Base-by-base conservation (phyloP, 768 basidiomycete genomes). In the Tephrocybe sp. region DNA sequence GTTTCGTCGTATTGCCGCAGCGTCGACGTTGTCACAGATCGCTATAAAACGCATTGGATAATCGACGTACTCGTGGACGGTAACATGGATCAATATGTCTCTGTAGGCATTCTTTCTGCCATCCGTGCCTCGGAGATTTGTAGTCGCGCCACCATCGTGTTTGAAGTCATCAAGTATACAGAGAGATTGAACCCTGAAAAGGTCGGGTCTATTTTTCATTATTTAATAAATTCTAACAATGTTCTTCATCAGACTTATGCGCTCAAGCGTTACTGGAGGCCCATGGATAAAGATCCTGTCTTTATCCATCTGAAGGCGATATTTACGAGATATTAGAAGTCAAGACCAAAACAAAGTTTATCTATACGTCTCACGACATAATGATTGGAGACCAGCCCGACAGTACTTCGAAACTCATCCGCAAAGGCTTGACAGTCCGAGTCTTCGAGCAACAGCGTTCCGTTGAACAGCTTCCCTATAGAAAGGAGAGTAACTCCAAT, bases 221-320 rank as follows among this genome's bases (percentile, higher is more conserved):
- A 7, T n/a, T 27, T 25, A n/a, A 27, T 30, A 2, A 19, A n/a
- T n/a, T n/a, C n/a, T n/a, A n/a, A n/a, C n/a, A n/a, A n/a, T 5
- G 34, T 16, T 15, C 15, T 36, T 16, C n/a, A 12, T 7, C 15
- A 43, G 49, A n/a, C n/a, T n/a, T n/a, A n/a, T n/a, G n/a, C n/a
- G n/a, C n/a, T n/a, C n/a, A n/a, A n/a, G n/a, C n/a, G 48, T 12
- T 50, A 50, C 12, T 50, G 49, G 49, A 41, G 49, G 25, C 42
- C 49, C 6, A 16, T 43, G 4, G 0, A 16, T 3, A 18, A 19
- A 7, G 12, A 34, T 16, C 5, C 32, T 9, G 25, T 27, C 0
- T n/a, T n/a, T n/a, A n/a, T n/a, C n/a, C n/a, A n/a, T n/a, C n/a
- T n/a, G n/a, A n/a, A 38, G 34, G 43, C 11, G 0, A 30, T 9